These are phyloP conservation scores for Fusarium sp. DNA, from an alignment of 2,329 filamentous ascomycete genomes.

Conservation along the genomic window DNA sequence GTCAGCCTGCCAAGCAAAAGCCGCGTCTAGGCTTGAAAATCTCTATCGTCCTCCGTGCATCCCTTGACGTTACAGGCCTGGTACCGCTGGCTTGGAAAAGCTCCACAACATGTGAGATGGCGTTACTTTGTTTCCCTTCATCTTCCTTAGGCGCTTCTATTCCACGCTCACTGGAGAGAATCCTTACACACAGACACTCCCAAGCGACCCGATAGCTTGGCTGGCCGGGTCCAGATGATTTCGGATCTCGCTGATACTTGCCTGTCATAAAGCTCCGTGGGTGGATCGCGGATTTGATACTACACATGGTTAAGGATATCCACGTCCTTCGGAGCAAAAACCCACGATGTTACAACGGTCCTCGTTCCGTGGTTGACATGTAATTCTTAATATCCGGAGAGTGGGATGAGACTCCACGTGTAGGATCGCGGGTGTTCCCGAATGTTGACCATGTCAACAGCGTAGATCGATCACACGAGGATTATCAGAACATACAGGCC, in stretches of 20 bases:
- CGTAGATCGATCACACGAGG: not conserved
- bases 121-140: not conserved
- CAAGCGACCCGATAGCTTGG: not conserved
- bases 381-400: not conserved
- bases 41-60: not conserved
- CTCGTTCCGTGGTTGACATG: not conserved
- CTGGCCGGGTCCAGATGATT: not conserved
- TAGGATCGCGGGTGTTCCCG: not conserved
- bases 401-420: not conserved
- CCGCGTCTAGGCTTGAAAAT: not conserved
- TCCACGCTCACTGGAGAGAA: not conserved
- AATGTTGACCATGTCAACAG: not conserved
- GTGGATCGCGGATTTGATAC: not conserved
- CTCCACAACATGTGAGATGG: constrained; percentile 1
- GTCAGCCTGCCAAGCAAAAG: not conserved
- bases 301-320: constrained; percentile 17
- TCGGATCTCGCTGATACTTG: not conserved
- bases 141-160: not conserved
- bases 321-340: not conserved
- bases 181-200: not conserved
- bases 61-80: not conserved
- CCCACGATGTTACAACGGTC: not conserved
- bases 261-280: too few species aligned
- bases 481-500: not conserved
- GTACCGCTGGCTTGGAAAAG: constrained; percentile 1